Base-by-base conservation (phyloP, 139 green algal genomes). In the Asterochloris erici region DNA sequence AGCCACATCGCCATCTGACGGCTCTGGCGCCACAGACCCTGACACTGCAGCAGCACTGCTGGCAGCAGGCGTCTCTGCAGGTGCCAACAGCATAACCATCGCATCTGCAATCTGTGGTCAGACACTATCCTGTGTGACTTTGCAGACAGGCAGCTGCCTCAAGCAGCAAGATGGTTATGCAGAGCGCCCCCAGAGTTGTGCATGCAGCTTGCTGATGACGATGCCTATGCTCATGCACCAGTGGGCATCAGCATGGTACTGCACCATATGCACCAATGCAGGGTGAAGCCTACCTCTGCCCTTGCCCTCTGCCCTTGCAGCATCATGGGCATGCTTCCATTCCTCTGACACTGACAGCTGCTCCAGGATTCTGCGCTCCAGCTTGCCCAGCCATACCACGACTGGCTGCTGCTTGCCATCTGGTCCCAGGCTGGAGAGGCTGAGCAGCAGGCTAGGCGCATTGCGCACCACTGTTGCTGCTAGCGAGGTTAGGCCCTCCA, bases 341-440 rank as follows among this genome's bases (percentile, higher is more conserved):
- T 84, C 83, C 78, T 94, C 92, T 15, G 90, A 86, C 9, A 89
- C 78, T 14, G 90, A 87, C 13, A 89, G 85, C 89, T 96, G 93
- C 77, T 75, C 79, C 79, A 95, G 84, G 61, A 96, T 78, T 14
- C 85, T 62, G 17, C 92, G 86, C 85, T 97, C 90, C 74, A 97
- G 85, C 29, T 90, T 77, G 6, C 92, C 93, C 81, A 97, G 84
- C 69, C 73, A 24, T 14, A n/a, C 19, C 76, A 80, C 60, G 12
- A 80, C 26, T n/a, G 76, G 54, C 23, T 70, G 60, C 38, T 24
- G 12, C 19, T 70, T 70, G 76, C 23, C 14, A 11, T 16, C 75
- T 82, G 11, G 66, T 12, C 62, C 63, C 17, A 64, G 12, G 27
- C 14, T 73, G 63, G 61, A 81, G 10, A 81, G 77, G 27, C 63